Conservation (phyloP, 805 yeast genomes). For the Pichia insulana region DNA sequence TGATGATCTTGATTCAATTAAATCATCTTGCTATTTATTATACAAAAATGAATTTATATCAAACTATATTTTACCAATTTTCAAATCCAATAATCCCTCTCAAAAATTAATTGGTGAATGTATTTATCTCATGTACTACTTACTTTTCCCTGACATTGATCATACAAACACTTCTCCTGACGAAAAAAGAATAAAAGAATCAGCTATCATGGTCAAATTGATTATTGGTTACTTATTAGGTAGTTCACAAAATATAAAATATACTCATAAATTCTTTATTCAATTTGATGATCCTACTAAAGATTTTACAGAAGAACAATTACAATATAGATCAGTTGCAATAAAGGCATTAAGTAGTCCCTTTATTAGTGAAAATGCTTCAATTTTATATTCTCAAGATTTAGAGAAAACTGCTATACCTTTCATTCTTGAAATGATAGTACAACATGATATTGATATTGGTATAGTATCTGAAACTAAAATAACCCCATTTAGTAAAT, state of each 20-base stretch:
- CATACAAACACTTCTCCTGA: background rate
- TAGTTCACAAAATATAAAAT: constrained; percentile 19
- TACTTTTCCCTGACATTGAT: constrained; percentile 6
- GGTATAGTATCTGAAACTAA: constrained; percentile 13
- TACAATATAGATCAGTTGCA: constrained; percentile 26
- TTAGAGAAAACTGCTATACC: constrained; percentile 34
- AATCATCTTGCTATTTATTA: constrained; percentile 21
- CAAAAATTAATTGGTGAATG: constrained; percentile 5
- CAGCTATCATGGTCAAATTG: constrained; percentile 11
- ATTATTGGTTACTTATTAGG: constrained; percentile 32
- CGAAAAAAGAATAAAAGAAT: constrained; percentile 4
- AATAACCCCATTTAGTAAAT: constrained; percentile 16
- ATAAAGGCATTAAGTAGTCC: constrained; percentile 37
- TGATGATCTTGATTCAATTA: constrained; percentile 20
- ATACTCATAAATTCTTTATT: constrained; percentile 17
- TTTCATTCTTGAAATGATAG: constrained; percentile 39
- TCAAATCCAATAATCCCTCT: constrained; percentile 7
- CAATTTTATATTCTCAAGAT: constrained; percentile 26
- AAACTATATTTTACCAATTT: constrained; percentile 11
- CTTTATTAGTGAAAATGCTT: constrained; percentile 34
- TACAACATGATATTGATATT: constrained; percentile 27
- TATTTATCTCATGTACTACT: constrained; percentile 3
- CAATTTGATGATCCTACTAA: constrained; percentile 15
- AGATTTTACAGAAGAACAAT: constrained; percentile 12
- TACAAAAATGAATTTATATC: constrained; percentile 10